Conservation (phyloP, 2,329 filamentous ascomycete genomes). For the Tolypocladium album region DNA sequence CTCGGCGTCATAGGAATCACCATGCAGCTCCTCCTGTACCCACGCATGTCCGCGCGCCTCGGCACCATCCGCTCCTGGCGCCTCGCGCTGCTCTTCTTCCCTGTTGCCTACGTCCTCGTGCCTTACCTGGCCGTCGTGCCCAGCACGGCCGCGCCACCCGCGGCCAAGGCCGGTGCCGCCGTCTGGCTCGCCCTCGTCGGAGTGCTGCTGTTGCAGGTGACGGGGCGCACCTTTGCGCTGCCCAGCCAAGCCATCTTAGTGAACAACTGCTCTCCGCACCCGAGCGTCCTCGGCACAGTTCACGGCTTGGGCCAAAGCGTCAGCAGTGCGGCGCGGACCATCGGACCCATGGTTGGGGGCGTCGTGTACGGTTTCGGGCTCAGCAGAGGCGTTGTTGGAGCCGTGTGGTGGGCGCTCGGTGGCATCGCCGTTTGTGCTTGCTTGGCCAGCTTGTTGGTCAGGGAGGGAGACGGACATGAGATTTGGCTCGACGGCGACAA, state of each 20-base stretch:
- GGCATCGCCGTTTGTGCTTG: conserved; percentile 36
- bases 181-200: conserved; percentile 56
- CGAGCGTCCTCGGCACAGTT: conserved; percentile 33
- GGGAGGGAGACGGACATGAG: conserved; percentile 54
- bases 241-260: conserved; percentile 35
- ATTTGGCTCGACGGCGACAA: conserved; percentile 53
- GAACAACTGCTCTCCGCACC: conserved; percentile 37
- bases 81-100: conserved; percentile 58
- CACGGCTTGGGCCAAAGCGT: conserved; percentile 47
- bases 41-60: conserved; percentile 51
- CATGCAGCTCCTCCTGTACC: conserved; percentile 53
- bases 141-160: conserved; percentile 33
- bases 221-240: conserved; percentile 52
- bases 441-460: conserved; percentile 42
- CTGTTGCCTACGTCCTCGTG: conserved; percentile 56
- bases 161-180: conserved; percentile 37
- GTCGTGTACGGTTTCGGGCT: conserved; percentile 50
- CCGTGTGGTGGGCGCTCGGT: conserved; percentile 46
- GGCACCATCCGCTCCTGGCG: conserved; percentile 61
- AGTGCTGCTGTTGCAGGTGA: conserved; percentile 54
- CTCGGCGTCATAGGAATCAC: conserved; percentile 66
- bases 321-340: conserved; percentile 44
- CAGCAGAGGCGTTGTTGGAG: conserved; percentile 43
- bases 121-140: conserved; percentile 64
- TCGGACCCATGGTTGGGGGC: conserved; percentile 51